Conservation (phyloP, 225 moss, liverwort and hornwort species). For the Bryoerythrophyllum caledonicum region DNA sequence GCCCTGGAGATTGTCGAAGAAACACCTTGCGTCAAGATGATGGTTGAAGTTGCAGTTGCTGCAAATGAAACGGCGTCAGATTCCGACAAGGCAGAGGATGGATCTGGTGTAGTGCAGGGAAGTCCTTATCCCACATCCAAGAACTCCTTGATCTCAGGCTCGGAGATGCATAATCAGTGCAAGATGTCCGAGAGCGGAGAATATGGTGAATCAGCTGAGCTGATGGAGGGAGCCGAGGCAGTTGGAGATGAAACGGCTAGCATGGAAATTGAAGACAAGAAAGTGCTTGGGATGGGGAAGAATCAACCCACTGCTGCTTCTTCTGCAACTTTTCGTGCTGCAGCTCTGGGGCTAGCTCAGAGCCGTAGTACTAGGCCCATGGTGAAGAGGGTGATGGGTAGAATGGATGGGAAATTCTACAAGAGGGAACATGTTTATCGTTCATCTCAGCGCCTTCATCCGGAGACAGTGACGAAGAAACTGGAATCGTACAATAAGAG, state of each 20-base stretch:
- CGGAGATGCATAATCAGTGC: constrained; percentile 49
- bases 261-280: constrained; percentile 69
- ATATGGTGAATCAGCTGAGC: constrained; percentile 48
- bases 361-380: constrained; percentile 59
- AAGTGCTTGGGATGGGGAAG: constrained; percentile 43
- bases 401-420: constrained; percentile 66
- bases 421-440: constrained; percentile 51
- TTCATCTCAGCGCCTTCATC: constrained; percentile 73
- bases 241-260: constrained; percentile 61
- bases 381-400: constrained; percentile 64
- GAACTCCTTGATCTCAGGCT: constrained; percentile 17
- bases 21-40: constrained; percentile 29
- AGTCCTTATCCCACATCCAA: constrained; percentile 28
- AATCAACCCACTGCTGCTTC: constrained; percentile 37
- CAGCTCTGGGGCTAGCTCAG: constrained; percentile 32
- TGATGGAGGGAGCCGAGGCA: constrained; percentile 35
- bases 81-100: constrained; percentile 37
- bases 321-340: constrained; percentile 38
- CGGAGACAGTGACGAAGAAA: constrained; percentile 65
- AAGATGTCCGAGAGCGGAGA: constrained; percentile 57
- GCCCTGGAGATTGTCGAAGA: constrained; percentile 45
- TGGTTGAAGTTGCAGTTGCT: constrained; percentile 16
- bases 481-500: constrained; percentile 73
- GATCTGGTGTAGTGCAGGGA: constrained; percentile 31
- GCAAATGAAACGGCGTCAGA: constrained; percentile 26